Base-by-base conservation (phyloP, 2,329 filamentous ascomycete species). In the Cordyceps militaris region DNA sequence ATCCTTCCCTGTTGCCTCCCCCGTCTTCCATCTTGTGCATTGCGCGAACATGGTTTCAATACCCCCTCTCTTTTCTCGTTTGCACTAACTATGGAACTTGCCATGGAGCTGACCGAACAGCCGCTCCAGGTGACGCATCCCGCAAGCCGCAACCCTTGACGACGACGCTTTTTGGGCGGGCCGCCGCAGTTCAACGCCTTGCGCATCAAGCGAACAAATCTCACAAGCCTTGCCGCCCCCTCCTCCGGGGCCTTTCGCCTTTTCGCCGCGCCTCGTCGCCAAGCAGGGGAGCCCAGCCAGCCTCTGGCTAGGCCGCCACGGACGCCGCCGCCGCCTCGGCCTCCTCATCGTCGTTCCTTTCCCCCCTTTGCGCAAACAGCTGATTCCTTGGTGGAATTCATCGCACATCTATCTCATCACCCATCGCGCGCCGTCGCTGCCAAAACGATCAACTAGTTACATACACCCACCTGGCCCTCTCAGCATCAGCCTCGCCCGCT, bases 321-420 rank as follows among this genome's bases (percentile, higher is more conserved):
- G 21, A 16, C n/a, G 21, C 42, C 42, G 42, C n/a, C 58, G 59
- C 62, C 34, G 61, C 21, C 57, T 59, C 61, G 24, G 57, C 57
- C 40, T 36, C 38, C 32, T 61, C 42, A 43, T 57, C 13, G 46
- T 56, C 48, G 50, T 57, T 30, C 59, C 4, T 19, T 62, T 32
- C 52, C 36, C 40, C n/a, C 40, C n/a, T 36, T 42, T 16, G 38
- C n/a, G n/a, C 38, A 42, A 16, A 2, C 19, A 21, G 30, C 36
- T 26, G n/a, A 40, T 38, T 32, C 28, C n/a, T n/a, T 3, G n/a
- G n/a, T n/a, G n/a, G n/a, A n/a, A n/a, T n/a, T n/a, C n/a, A n/a
- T n/a, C n/a, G n/a, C n/a, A n/a, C n/a, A n/a, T n/a, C n/a, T n/a
- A n/a, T n/a, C n/a, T 43, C 11, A n/a, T 28, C 28, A 16, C 21